These are phyloP conservation scores for Talaromyces stipitatus DNA, from an alignment of 495 filamentous ascomycete genomes.

Conservation along the genomic window DNA sequence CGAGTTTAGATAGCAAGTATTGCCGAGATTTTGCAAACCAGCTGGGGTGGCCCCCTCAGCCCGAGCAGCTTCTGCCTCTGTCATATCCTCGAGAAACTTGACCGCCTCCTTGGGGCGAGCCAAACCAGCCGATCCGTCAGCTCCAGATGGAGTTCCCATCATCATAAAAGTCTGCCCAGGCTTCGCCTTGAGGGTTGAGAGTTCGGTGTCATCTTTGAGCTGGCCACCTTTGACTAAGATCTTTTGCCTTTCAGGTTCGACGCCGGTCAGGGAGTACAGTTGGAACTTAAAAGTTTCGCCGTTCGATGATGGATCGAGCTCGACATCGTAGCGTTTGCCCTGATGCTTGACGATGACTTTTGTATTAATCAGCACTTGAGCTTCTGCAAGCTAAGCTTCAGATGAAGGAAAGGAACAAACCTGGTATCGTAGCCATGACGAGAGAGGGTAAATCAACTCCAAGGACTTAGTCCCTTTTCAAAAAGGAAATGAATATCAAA, in stretches of 20 bases:
- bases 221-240: conserved; percentile 88
- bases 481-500: background rate
- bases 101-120: conserved; percentile 71
- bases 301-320: conserved; percentile 73
- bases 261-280: conserved; percentile 87
- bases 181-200: conserved; percentile 79
- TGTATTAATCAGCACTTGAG: conserved; percentile 20
- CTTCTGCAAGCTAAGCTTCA: background rate
- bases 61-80: conserved; percentile 81
- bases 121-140: conserved; percentile 44
- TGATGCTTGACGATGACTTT: conserved; percentile 92
- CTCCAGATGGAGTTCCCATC: conserved; percentile 81
- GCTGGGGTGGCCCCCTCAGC: conserved; percentile 78
- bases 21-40: conserved; percentile 86
- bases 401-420: conserved; percentile 27
- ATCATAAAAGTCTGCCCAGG: conserved; percentile 86
- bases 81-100: conserved; percentile 96
- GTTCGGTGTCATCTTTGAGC: conserved; percentile 87
- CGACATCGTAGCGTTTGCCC: conserved; percentile 89
- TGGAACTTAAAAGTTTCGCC: conserved; percentile 95
- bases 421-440: conserved; percentile 56
- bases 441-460: background rate
- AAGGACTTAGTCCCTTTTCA: background rate
- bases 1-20: conserved; percentile 97
- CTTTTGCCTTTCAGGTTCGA: conserved; percentile 95